These are phyloP conservation scores for Aspergillus sclerotiicarbonarius DNA, from an alignment of 495 filamentous ascomycete genomes.

Conservation along the genomic window DNA sequence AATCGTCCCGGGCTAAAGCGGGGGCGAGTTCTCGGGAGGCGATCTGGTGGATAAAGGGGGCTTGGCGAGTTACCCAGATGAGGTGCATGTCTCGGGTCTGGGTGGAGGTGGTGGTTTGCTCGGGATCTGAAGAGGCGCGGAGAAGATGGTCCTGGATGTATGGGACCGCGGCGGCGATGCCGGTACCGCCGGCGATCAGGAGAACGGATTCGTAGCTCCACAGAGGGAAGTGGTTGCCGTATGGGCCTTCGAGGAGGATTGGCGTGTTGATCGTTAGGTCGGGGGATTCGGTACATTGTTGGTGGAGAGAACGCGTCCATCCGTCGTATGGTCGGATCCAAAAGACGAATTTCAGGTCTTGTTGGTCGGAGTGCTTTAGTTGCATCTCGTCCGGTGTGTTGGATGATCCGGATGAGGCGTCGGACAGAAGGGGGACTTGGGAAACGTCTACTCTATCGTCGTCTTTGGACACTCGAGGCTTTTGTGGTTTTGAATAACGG, in stretches of 20 bases:
- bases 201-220: constrained; percentile 51
- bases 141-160: constrained; percentile 46
- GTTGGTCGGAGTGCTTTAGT: background rate
- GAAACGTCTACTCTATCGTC: constrained; percentile 21
- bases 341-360: constrained; percentile 32
- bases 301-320: constrained; percentile 47
- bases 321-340: constrained; percentile 50
- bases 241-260: constrained; percentile 58
- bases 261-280: constrained; percentile 16
- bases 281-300: constrained; percentile 30
- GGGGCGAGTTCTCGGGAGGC: constrained; percentile 27
- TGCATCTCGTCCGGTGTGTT: background rate
- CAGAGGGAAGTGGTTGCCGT: constrained; percentile 49
- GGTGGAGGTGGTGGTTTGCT: constrained; percentile 11
- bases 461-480: constrained; percentile 2
- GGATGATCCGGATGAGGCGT: constrained; percentile 5
- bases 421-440: constrained; percentile 34
- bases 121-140: constrained; percentile 14
- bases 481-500: background rate
- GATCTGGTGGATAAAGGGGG: constrained; percentile 33
- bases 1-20: constrained; percentile 32
- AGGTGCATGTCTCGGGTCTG: constrained; percentile 31
- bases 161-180: constrained; percentile 54
- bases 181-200: constrained; percentile 60
- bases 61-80: constrained; percentile 43